Evolutionary conservation across 2,329 filamentous ascomycete genomes (phyloP).

Genomic region (Fusarium succisae): DNA sequence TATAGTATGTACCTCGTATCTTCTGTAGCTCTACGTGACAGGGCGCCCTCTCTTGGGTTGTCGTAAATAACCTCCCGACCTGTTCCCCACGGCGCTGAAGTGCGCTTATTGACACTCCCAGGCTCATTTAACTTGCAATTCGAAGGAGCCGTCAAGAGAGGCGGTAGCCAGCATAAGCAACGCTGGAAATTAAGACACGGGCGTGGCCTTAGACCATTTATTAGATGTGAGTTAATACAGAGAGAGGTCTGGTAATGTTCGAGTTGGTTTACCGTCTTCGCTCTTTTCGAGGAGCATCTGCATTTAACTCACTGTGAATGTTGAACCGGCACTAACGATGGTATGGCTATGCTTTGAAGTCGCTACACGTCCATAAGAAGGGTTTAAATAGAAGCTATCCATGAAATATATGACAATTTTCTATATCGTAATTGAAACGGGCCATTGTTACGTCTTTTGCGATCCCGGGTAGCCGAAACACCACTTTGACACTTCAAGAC

Average conservation of each 20-base stretch:
- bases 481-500: background rate
- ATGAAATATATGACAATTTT: background rate
- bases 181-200: background rate
- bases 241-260: background rate
- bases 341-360: background rate
- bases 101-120: background rate
- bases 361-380: background rate
- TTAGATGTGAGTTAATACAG: rapidly evolving
- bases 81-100: background rate
- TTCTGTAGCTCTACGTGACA: background rate
- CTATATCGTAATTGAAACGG: background rate
- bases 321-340: no score
- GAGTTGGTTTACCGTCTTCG: background rate
- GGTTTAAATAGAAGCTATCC: background rate
- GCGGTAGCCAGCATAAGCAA: background rate
- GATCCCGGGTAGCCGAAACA: background rate
- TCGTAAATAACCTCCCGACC: background rate
- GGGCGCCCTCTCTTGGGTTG: background rate
- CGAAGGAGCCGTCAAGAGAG: background rate
- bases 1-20: background rate
- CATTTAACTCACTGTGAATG: background rate
- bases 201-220: background rate
- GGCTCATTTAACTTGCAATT: background rate
- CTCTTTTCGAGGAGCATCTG: rapidly evolving
- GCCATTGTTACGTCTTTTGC: background rate